phyloP scores from a whole-genome alignment of 2,329 filamentous ascomycete genomes.

The Emericellopsis cladophorae region DNA sequence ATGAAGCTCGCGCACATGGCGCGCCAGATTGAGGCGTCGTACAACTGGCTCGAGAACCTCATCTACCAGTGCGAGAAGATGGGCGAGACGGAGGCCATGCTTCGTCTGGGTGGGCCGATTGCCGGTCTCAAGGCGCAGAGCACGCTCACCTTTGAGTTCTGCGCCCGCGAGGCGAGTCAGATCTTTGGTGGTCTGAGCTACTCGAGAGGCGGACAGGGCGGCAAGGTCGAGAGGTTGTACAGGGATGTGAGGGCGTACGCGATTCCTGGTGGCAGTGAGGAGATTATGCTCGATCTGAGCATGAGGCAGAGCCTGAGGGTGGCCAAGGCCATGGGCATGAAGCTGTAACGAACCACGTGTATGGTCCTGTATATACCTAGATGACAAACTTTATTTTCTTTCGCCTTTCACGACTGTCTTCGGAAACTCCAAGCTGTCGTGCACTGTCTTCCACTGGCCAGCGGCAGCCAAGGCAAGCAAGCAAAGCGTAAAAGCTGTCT shows the following conservation, averaged over 20 bases:
- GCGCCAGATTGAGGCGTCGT: slow-evolving; percentile 91
- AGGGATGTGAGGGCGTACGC: slow-evolving; percentile 93
- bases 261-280: slow-evolving; percentile 88
- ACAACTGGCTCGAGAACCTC: slow-evolving; percentile 91
- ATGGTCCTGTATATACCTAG: not conserved
- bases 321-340: slow-evolving; percentile 88
- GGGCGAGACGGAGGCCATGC: slow-evolving; percentile 90
- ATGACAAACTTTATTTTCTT: not conserved
- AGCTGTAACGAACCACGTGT: slow-evolving; percentile 46
- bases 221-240: slow-evolving; percentile 89
- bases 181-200: slow-evolving; percentile 95
- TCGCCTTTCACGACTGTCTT: not conserved
- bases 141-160: slow-evolving; percentile 94
- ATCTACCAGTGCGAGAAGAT: slow-evolving; percentile 90
- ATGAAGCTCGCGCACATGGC: slow-evolving; percentile 98
- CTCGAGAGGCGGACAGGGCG: slow-evolving; percentile 85
- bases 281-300: slow-evolving; percentile 97
- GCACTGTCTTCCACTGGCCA: no score
- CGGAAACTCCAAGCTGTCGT: no score
- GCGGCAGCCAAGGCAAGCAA: no score
- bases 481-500: no score
- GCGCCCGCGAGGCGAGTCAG: slow-evolving; percentile 88
- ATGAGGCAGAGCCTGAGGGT: slow-evolving; percentile 85
- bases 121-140: slow-evolving; percentile 88
- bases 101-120: slow-evolving; percentile 88